Evolutionary conservation across 225 moss, liverwort and hornwort genomes (phyloP).

Genomic region (Asterella californica): DNA sequence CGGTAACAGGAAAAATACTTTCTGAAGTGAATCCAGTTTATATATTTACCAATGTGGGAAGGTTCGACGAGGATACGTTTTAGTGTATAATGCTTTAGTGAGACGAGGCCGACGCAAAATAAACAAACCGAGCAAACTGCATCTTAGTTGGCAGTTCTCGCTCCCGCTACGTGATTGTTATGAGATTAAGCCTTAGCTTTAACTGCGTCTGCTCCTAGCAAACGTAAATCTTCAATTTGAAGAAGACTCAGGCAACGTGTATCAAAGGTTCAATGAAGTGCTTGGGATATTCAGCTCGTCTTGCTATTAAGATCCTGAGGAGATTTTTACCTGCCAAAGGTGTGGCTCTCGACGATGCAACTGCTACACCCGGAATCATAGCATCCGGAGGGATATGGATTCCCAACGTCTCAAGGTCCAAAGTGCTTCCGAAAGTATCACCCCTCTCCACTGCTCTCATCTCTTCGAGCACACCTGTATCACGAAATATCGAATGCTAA

Average conservation of each 20-base stretch:
- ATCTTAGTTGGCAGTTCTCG: background rate
- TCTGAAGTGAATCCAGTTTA: background rate
- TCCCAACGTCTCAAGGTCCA: constrained; percentile 69
- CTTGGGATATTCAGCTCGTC: no score
- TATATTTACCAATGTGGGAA: background rate
- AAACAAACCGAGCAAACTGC: background rate
- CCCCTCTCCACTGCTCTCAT: constrained; percentile 77
- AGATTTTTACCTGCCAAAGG: constrained; percentile 72
- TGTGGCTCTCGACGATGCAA: constrained; percentile 81
- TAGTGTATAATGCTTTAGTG: no score
- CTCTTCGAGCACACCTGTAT: constrained; percentile 76
- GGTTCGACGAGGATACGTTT: background rate
- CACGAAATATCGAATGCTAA: background rate
- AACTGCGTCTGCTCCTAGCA: background rate
- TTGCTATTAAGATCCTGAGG: background rate
- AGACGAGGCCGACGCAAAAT: no score
- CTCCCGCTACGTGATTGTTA: background rate
- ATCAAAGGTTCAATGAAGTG: no score
- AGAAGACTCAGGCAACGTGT: no score
- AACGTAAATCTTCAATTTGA: background rate
- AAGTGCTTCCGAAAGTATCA: constrained; percentile 71
- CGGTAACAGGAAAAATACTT: background rate
- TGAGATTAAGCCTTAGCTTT: background rate
- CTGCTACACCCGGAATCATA: constrained; percentile 94
- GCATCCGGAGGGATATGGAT: constrained; percentile 58